Conservation (phyloP, 2,329 filamentous ascomycete genomes). For the Paraconiothyrium brasiliense region DNA sequence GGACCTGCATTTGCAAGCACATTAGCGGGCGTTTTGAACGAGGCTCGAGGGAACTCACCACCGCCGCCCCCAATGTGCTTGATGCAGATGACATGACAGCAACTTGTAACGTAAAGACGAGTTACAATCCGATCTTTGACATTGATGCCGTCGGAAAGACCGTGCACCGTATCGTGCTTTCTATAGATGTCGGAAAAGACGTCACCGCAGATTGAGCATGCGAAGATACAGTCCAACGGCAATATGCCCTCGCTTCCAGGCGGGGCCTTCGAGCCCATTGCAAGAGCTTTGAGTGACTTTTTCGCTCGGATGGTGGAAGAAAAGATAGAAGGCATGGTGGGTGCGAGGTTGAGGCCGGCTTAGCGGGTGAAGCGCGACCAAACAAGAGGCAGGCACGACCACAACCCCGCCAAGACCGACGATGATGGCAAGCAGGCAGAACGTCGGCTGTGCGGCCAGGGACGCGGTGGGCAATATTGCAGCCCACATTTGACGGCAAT, state of each 20-base stretch:
- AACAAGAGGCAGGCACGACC: constrained; percentile 19
- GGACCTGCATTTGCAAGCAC: constrained; percentile 44
- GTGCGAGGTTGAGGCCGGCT: constrained; percentile 10
- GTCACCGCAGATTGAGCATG: constrained; percentile 58
- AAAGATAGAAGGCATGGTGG: constrained; percentile 14
- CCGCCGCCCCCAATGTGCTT: constrained; percentile 58
- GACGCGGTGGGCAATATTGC: neutral
- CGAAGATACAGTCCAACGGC: constrained; percentile 58
- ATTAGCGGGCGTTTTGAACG: constrained; percentile 3
- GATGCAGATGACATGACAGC: constrained; percentile 60
- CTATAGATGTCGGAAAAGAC: constrained; percentile 57
- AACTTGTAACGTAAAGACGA: constrained; percentile 58
- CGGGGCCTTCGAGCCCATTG: constrained; percentile 28
- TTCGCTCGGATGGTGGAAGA: constrained; percentile 7
- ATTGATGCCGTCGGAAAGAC: constrained; percentile 49
- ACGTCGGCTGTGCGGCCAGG: neutral
- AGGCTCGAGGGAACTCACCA: constrained; percentile 47
- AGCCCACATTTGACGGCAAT: too few species aligned
- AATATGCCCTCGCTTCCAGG: constrained; percentile 18
- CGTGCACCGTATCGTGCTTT: constrained; percentile 47
- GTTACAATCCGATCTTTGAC: constrained; percentile 52
- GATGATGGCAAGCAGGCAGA: constrained; percentile 13
- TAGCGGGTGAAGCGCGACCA: neutral
- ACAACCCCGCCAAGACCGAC: constrained; percentile 26
- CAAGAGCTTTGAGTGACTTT: constrained; percentile 1